These are phyloP conservation scores for Fulvia fulva DNA, from an alignment of 2,329 filamentous ascomycete species.

Conservation along the genomic window DNA sequence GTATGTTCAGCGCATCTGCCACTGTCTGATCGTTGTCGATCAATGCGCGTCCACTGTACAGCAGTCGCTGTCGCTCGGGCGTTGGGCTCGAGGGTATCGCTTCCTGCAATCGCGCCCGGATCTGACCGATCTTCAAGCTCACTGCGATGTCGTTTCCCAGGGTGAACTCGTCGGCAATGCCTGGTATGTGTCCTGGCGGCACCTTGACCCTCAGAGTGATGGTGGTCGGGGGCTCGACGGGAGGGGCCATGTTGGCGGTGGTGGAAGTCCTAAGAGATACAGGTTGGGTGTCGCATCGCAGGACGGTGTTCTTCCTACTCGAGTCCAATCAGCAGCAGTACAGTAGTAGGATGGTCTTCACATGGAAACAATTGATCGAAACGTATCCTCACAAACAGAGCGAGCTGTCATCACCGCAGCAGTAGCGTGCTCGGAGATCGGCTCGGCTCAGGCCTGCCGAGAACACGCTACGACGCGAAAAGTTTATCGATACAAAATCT, in stretches of 20 bases:
- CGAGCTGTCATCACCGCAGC: not conserved
- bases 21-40: conserved; percentile 48
- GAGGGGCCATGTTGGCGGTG: conserved; percentile 24
- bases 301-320: not conserved
- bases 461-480: not conserved
- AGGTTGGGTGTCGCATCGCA: not conserved
- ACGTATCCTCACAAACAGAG: not conserved
- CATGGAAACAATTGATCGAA: not conserved
- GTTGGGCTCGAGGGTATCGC: conserved; percentile 45
- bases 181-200: conserved; percentile 29
- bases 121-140: conserved; percentile 45
- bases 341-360: not conserved
- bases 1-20: conserved; percentile 47
- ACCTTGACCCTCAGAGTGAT: conserved; percentile 33
- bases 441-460: not conserved
- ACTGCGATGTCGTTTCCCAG: conserved; percentile 25
- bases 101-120: conserved; percentile 52
- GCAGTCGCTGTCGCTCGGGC: conserved; percentile 51
- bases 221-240: conserved; percentile 25
- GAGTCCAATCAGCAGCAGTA: not conserved
- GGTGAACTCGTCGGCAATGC: conserved; percentile 26
- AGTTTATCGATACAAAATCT: not conserved
- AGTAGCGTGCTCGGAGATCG: not conserved
- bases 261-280: not conserved
- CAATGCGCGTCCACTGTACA: conserved; percentile 55